Conservation (phyloP, 2,329 filamentous ascomycete genomes). For the Botrytis tulipae region DNA sequence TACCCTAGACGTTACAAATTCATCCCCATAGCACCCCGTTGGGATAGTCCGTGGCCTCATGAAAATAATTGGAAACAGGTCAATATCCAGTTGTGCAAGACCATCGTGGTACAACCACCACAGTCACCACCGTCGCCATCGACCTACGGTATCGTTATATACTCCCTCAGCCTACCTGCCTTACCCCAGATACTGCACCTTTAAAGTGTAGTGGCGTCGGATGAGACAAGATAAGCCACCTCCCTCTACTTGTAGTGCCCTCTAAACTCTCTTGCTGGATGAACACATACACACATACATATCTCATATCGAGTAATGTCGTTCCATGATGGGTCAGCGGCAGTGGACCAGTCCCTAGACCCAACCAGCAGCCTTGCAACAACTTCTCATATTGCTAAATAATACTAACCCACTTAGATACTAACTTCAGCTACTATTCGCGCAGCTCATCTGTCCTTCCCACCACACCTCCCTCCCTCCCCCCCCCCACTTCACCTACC, state of each 20-base stretch:
- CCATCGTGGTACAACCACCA: not conserved
- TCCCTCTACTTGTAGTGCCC: conserved; percentile 28
- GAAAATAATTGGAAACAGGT: conserved; percentile 19
- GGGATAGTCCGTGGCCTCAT: conserved; percentile 24
- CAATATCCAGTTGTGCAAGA: not conserved
- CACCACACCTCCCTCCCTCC: not conserved
- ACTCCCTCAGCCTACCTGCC: conserved; percentile 28
- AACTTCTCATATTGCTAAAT: conserved; percentile 20
- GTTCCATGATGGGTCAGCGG: conserved; percentile 26
- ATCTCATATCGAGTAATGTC: conserved; percentile 16
- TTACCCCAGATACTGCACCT: conserved; percentile 35
- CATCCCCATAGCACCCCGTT: conserved; percentile 14
- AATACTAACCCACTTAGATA: conserved; percentile 3
- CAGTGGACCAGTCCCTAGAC: conserved; percentile 16
- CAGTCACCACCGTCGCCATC: conserved; percentile 1
- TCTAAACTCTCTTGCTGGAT: conserved; percentile 29
- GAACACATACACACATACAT: conserved; percentile 29
- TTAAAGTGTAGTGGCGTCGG: conserved; percentile 31
- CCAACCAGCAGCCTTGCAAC: conserved; percentile 21
- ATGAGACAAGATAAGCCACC: conserved; percentile 38
- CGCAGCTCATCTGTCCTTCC: conserved; percentile 15
- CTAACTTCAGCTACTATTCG: conserved; percentile 19
- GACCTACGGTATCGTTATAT: conserved; percentile 29
- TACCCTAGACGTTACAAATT: conserved; percentile 33
- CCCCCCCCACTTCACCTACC: conserved; percentile 17